Conservation (phyloP, 1,139 yeast genomes). For the Yamadazyma triangularis region DNA sequence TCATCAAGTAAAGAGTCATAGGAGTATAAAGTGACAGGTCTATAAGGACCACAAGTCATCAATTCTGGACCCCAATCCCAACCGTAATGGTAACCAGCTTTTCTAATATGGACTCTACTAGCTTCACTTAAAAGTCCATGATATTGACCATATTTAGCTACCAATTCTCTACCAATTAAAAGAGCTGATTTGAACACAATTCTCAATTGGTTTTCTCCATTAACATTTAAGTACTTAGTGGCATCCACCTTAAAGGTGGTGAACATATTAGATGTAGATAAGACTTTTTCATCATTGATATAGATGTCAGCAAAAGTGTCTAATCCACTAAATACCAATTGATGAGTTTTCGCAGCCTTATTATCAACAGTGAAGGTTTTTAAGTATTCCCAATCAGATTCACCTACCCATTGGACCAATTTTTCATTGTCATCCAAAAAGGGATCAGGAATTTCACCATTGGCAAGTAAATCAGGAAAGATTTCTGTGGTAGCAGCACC, state of each 20-base stretch:
- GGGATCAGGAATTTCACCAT: slow-evolving; percentile 38
- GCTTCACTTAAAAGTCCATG: slow-evolving; percentile 36
- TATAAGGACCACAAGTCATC: slow-evolving; percentile 43
- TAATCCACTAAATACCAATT: slow-evolving; percentile 36
- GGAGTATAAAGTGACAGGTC: slow-evolving; percentile 28
- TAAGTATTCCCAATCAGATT: slow-evolving; percentile 35
- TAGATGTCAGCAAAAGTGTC: slow-evolving; percentile 39
- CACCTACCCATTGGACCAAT: slow-evolving; percentile 44
- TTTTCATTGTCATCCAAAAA: slow-evolving; percentile 35
- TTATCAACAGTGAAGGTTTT: slow-evolving; percentile 7
- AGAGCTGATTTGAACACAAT: slow-evolving; percentile 20
- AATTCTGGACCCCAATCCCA: slow-evolving; percentile 57
- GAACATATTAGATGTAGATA: slow-evolving; percentile 36
- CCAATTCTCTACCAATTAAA: slow-evolving; percentile 15
- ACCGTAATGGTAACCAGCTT: slow-evolving; percentile 52
- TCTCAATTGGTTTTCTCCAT: slow-evolving; percentile 11
- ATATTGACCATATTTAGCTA: slow-evolving; percentile 15
- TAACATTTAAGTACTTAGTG: slow-evolving; percentile 2
- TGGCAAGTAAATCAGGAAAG: slow-evolving; percentile 31
- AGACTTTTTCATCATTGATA: slow-evolving; percentile 26
- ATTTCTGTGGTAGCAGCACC: slow-evolving; percentile 18
- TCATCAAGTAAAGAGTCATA: slow-evolving; percentile 16
- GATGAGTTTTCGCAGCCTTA: slow-evolving; percentile 8
- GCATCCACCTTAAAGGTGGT: slow-evolving; percentile 15
- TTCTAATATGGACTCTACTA: slow-evolving; percentile 38